Evolutionary conservation across 177 flowering plant species (phyloP).

Genomic region (Telopea speciosissima): DNA sequence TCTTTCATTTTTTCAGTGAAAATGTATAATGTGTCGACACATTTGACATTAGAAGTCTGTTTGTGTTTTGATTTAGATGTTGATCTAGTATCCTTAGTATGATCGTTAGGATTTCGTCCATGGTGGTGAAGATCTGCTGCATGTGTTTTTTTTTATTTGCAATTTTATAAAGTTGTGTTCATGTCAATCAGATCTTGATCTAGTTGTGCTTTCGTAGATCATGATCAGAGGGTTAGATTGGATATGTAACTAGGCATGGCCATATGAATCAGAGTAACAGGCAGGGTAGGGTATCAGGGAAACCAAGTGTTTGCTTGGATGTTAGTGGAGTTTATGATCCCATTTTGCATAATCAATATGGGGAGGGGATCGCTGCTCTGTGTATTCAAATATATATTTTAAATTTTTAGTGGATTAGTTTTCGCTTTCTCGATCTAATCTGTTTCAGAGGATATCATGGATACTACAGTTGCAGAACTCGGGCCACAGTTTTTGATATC

Average conservation of each 20-base stretch:
- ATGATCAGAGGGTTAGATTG: neutral
- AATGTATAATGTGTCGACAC: neutral
- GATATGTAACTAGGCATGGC: neutral
- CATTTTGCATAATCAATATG: no score
- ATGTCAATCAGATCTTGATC: neutral
- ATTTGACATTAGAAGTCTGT: neutral
- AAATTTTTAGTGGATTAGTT: no score
- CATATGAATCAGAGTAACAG: neutral
- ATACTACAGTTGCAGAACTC: neutral
- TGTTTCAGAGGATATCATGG: no score
- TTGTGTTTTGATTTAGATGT: neutral
- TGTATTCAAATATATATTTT: no score
- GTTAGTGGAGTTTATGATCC: neutral
- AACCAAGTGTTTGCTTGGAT: neutral
- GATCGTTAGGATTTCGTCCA: neutral
- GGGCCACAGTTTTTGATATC: neutral
- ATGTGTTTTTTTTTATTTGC: neutral
- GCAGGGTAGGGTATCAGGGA: neutral
- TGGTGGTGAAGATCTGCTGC: neutral
- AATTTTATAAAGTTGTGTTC: neutral
- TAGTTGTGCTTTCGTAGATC: neutral
- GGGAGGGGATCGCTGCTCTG: no score
- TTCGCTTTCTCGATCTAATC: no score
- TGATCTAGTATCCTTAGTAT: no score
- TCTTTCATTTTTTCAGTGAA: neutral